phyloP scores from a whole-genome alignment of 192 early-diverging fungal genomes.

The Coemansia sp. region DNA sequence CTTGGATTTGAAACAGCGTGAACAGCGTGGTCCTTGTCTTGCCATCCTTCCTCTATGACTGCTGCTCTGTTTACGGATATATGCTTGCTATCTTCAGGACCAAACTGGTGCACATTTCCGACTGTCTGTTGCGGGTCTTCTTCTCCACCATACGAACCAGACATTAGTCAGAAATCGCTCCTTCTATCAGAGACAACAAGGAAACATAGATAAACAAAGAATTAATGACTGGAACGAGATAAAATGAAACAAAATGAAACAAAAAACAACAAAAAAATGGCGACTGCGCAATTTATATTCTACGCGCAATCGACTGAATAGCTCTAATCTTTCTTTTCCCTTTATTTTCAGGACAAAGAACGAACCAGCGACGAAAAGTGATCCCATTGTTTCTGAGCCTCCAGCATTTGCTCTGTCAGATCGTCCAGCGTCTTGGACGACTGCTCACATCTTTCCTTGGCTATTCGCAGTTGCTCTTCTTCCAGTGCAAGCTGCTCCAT shows the following conservation, averaged over 20 bases:
- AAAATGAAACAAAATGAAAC: neutral
- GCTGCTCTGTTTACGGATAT: neutral
- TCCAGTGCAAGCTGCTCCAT: constrained; percentile 30
- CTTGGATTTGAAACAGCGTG: neutral
- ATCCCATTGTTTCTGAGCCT: constrained; percentile 34
- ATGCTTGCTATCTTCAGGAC: constrained; percentile 8
- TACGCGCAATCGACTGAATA: neutral
- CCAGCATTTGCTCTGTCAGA: constrained; percentile 11
- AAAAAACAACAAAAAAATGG: neutral
- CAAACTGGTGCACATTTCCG: neutral
- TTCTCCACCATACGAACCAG: too few relatives aligned
- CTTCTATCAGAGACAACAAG: neutral
- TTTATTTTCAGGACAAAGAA: constrained; percentile 1
- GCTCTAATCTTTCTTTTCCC: neutral
- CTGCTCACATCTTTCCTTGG: constrained; percentile 11
- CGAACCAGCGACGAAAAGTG: constrained; percentile 38
- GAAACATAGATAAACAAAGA: neutral
- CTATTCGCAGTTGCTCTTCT: constrained; percentile 17
- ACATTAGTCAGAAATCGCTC: neutral
- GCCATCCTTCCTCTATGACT: neutral
- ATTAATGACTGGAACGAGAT: neutral
- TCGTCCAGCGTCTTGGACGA: constrained; percentile 14
- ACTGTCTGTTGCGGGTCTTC: neutral
- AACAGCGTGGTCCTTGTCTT: neutral
- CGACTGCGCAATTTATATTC: constrained; percentile 9